A percentile compares a stretch with the other conserved stretches of the same genome.
Conservation (phyloP, 1,284 basidiomycete genomes). For the Ceratobasidium theobromae region DNA sequence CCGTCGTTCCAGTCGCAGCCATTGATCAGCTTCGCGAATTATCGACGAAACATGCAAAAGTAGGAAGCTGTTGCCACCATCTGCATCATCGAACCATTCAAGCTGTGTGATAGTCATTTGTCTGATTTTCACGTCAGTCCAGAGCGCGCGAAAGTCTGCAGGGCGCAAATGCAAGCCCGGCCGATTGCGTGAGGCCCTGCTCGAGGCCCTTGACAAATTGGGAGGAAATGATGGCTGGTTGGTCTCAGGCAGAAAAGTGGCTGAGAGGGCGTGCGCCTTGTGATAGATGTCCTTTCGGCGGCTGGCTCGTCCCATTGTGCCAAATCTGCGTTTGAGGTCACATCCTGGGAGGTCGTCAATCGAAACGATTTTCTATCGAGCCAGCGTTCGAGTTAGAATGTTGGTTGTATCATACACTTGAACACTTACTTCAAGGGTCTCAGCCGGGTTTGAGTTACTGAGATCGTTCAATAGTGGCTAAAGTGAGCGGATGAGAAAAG, state of each 20-base stretch:
- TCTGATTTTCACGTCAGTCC: neutral
- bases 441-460: neutral
- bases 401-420: neutral
- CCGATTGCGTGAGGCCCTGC: neutral
- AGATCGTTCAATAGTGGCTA: neutral
- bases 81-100: constrained; percentile 6
- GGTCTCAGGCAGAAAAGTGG: neutral
- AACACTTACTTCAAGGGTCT: neutral
- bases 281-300: neutral
- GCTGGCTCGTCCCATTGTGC: neutral
- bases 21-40: neutral
- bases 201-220: neutral
- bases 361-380: neutral
- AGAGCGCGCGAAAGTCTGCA: neutral
- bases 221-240: neutral
- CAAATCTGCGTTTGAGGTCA: neutral
- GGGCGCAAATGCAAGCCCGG: neutral
- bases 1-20: constrained; percentile 12
- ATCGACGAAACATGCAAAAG: neutral
- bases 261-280: neutral
- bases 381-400: neutral
- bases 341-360: neutral
- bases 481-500: neutral
- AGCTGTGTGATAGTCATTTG: constrained; percentile 11
- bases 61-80: constrained; percentile 2